Evolutionary conservation across 2,329 filamentous ascomycete genomes (phyloP).

Genomic region (Colletotrichum sp.): DNA sequence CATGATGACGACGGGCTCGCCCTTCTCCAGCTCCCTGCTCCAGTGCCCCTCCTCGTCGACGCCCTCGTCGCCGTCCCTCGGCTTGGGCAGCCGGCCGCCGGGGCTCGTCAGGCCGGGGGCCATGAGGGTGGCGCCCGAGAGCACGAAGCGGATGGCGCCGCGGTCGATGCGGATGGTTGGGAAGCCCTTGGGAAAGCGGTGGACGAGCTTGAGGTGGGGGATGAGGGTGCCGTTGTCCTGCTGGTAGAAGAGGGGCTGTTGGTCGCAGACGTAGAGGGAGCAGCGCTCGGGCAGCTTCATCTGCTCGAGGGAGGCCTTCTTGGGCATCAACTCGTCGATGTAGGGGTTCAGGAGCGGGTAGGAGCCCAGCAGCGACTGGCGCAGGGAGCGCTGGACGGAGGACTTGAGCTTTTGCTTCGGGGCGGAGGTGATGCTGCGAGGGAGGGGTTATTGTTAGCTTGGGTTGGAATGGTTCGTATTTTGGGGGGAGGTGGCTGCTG

Average conservation of each 20-base stretch:
- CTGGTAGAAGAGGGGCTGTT: constrained; percentile 89
- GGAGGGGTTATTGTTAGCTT: constrained; percentile 25
- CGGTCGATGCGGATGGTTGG: constrained; percentile 88
- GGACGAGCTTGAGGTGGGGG: constrained; percentile 87
- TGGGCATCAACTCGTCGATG: constrained; percentile 94
- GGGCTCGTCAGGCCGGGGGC: constrained; percentile 87
- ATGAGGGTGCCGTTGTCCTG: constrained; percentile 76
- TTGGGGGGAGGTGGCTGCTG: constrained; percentile 31
- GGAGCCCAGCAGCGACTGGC: constrained; percentile 79
- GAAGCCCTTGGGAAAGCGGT: constrained; percentile 87
- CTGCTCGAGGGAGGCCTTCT: constrained; percentile 88
- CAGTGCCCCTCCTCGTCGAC: constrained; percentile 57
- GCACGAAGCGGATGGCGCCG: constrained; percentile 94
- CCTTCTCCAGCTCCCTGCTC: constrained; percentile 75
- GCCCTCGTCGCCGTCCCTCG: constrained; percentile 46
- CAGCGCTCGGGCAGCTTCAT: constrained; percentile 93
- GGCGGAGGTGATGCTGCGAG: constrained; percentile 70
- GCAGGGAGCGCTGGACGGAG: constrained; percentile 86
- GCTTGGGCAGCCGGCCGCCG: constrained; percentile 78
- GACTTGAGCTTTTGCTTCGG: constrained; percentile 98
- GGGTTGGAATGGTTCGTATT: neutral
- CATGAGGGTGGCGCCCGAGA: constrained; percentile 94
- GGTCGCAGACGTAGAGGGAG: constrained; percentile 83
- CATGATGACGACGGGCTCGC: constrained; percentile 84
- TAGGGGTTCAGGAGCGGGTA: constrained; percentile 86